These are phyloP conservation scores for Mrakiaceae sp. DNA, from an alignment of 1,284 basidiomycete genomes.

Conservation along the genomic window DNA sequence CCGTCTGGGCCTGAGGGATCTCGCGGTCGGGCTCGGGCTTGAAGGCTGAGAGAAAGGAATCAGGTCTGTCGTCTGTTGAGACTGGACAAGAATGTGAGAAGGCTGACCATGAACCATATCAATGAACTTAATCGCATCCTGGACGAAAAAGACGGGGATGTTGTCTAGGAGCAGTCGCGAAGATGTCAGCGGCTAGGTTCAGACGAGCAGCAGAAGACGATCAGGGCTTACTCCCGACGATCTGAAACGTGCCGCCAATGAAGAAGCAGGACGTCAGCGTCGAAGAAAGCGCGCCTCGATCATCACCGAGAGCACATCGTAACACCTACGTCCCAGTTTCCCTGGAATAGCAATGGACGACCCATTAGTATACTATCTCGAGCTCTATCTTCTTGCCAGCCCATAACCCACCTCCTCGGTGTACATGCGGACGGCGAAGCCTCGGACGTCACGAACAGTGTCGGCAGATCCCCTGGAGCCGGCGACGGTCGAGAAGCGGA, in stretches of 20 bases:
- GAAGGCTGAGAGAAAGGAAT: constrained; percentile 22
- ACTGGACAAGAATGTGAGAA: not conserved
- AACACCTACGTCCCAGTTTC: constrained; percentile 72
- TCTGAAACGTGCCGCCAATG: no score
- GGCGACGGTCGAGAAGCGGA: constrained; percentile 71
- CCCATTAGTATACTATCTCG: no score
- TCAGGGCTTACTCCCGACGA: no score
- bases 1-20: constrained; percentile 39
- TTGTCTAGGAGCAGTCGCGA: not conserved
- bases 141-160: constrained; percentile 68
- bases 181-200: not conserved
- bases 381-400: no score
- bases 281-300: constrained; percentile 27
- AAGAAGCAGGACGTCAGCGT: no score
- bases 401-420: constrained; percentile 44
- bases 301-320: constrained; percentile 32
- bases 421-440: constrained; percentile 71
- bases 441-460: constrained; percentile 49
- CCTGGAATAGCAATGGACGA: not conserved
- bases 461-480: constrained; percentile 60
- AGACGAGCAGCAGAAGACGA: not conserved
- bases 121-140: constrained; percentile 65
- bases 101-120: constrained; percentile 60
- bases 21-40: constrained; percentile 72
- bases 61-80: not conserved